Percentiles rank a stretch among this genome's conserved stretches.
phyloP scores from a whole-genome alignment of 1,284 basidiomycete species.

The Naganishia albida region DNA sequence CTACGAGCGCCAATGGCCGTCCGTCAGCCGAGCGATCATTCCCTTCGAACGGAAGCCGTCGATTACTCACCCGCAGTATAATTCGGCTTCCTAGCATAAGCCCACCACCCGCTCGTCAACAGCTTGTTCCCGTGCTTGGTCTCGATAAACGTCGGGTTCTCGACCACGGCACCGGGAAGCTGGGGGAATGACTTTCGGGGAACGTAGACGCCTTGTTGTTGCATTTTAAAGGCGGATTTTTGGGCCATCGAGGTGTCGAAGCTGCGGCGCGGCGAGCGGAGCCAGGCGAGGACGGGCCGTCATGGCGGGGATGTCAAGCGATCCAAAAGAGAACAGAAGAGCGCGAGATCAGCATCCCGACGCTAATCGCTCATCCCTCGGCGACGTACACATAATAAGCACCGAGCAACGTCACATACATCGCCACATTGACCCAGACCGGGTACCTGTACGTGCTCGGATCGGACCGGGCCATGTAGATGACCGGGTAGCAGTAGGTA shows the following conservation, averaged over 20 bases:
- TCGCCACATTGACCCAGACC: conserved; percentile 54
- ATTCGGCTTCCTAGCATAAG: conserved; percentile 79
- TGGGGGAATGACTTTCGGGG: conserved; percentile 93
- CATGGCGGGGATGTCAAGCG: conserved; percentile 27
- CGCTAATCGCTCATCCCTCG: background rate
- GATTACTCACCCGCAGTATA: background rate
- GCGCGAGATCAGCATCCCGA: background rate
- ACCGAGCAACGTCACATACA: conserved; percentile 65
- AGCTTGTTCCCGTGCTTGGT: conserved; percentile 79
- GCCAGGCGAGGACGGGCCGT: background rate
- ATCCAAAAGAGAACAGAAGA: conserved; percentile 26
- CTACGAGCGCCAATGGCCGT: conserved; percentile 37
- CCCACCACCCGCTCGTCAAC: conserved; percentile 61
- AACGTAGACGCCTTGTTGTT: conserved; percentile 82
- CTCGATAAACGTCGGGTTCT: conserved; percentile 88
- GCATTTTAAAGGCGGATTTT: conserved; percentile 97
- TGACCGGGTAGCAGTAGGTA: conserved; percentile 93
- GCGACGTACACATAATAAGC: conserved; percentile 77
- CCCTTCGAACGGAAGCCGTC: background rate
- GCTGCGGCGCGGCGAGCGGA: conserved; percentile 52
- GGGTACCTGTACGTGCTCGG: conserved; percentile 86
- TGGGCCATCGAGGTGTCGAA: conserved; percentile 94
- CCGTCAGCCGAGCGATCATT: background rate
- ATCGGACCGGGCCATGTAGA: conserved; percentile 96
- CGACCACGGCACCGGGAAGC: conserved; percentile 78